Evolutionary conservation across 2,329 filamentous ascomycete species (phyloP).

Genomic region (Aspergillus piperis): DNA sequence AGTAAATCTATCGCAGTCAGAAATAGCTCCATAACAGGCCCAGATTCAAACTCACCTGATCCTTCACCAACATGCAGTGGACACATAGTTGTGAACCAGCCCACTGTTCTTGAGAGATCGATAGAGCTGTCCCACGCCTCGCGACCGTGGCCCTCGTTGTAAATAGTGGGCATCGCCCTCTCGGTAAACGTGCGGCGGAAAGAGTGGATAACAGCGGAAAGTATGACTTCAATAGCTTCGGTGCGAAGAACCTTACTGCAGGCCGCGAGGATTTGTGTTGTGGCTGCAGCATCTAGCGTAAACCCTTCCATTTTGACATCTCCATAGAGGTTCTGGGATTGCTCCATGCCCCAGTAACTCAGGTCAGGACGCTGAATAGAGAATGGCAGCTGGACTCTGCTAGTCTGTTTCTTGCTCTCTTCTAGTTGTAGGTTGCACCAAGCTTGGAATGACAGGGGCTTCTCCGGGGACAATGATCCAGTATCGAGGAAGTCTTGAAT

Average conservation of each 20-base stretch:
- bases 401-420: conserved; percentile 24
- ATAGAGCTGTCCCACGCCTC: conserved; percentile 48
- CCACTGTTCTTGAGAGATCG: conserved; percentile 51
- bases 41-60: conserved; percentile 24
- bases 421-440: conserved; percentile 40
- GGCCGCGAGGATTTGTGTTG: conserved; percentile 33
- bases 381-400: conserved; percentile 26
- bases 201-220: conserved; percentile 44
- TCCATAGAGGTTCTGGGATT: conserved; percentile 35
- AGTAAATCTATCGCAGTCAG: conserved; percentile 27
- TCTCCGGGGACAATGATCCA: conserved; percentile 34
- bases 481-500: conserved; percentile 38
- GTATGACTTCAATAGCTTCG: conserved; percentile 41
- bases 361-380: conserved; percentile 34
- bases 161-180: conserved; percentile 46
- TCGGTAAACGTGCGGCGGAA: conserved; percentile 48
- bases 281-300: conserved; percentile 33
- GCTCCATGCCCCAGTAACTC: conserved; percentile 41
- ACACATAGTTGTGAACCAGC: conserved; percentile 54
- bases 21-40: neutral
- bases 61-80: conserved; percentile 40
- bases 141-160: conserved; percentile 54
- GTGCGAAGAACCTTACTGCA: conserved; percentile 39
- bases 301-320: conserved; percentile 39
- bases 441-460: conserved; percentile 41